Percentiles rank a stretch among this genome's conserved stretches.
These are phyloP conservation scores for Elsinoe batatas DNA, from an alignment of 2,329 filamentous ascomycete genomes.

Conservation along the genomic window DNA sequence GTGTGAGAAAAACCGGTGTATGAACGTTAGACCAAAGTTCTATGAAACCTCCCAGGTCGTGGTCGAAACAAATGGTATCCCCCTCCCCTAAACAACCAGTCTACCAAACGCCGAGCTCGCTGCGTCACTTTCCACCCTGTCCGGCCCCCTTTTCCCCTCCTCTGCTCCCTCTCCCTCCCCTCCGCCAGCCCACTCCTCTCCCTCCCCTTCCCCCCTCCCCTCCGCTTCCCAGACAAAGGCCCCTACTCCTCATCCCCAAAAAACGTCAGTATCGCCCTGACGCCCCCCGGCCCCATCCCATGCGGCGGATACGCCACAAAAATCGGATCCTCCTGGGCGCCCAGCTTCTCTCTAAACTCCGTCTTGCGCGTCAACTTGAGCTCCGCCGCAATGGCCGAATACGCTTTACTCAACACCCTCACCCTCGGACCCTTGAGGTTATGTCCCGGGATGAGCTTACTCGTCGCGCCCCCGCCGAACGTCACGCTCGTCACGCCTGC, in stretches of 20 bases:
- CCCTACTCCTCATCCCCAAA: constrained; percentile 57
- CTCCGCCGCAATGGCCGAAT: constrained; percentile 70
- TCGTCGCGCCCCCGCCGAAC: constrained; percentile 74
- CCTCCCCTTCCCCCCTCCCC: neutral
- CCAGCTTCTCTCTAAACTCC: constrained; percentile 86
- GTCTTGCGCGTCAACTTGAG: constrained; percentile 74
- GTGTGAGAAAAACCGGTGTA: too few species aligned
- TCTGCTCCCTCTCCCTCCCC: neutral
- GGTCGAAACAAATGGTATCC: neutral
- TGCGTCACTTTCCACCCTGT: too few species aligned
- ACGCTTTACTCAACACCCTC: constrained; percentile 72
- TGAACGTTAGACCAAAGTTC: neutral
- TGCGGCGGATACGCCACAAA: constrained; percentile 86
- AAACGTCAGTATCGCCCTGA: constrained; percentile 80
- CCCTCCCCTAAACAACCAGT: neutral
- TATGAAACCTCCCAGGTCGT: neutral
- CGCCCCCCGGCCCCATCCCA: constrained; percentile 70
- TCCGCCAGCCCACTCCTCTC: neutral
- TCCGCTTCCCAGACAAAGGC: neutral
- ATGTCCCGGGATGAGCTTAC: constrained; percentile 65
- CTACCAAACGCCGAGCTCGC: neutral
- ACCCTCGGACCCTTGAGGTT: constrained; percentile 73
- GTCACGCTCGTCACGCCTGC: constrained; percentile 60
- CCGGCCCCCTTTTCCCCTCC: too few species aligned
- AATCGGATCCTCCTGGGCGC: constrained; percentile 69